phyloP scores from a whole-genome alignment of 805 yeast genomes.

The Lipomyces mesembrius region DNA sequence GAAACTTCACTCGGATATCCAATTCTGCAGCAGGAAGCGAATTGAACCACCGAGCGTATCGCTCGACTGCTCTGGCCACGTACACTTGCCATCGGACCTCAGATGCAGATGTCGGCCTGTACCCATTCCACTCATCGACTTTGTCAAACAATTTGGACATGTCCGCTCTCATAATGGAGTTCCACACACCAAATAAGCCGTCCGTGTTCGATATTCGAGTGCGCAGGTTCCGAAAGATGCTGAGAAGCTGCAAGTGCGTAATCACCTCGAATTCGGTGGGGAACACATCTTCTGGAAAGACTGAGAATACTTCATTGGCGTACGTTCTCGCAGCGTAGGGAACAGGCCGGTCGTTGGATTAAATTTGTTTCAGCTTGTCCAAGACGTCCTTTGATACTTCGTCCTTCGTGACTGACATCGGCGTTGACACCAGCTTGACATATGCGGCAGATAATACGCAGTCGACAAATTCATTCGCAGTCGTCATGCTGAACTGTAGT shows the following conservation, averaged over 20 bases:
- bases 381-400: background rate
- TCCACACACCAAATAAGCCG: slow-evolving; percentile 12
- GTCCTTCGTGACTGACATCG: background rate
- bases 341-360: slow-evolving; percentile 3
- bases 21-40: slow-evolving; percentile 11
- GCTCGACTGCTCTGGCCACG: slow-evolving; percentile 22
- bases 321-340: slow-evolving; percentile 20
- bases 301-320: slow-evolving; percentile 10
- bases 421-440: slow-evolving; percentile 4
- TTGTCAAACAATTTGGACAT: slow-evolving; percentile 12
- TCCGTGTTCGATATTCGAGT: slow-evolving; percentile 4
- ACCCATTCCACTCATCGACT: slow-evolving; percentile 2
- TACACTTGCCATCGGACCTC: slow-evolving; percentile 19
- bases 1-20: background rate
- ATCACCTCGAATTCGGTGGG: slow-evolving; percentile 18
- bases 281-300: slow-evolving; percentile 15
- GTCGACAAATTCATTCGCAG: background rate
- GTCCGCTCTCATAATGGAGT: slow-evolving; percentile 3
- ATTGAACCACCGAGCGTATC: slow-evolving; percentile 20
- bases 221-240: slow-evolving; percentile 10
- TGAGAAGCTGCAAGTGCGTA: slow-evolving; percentile 18
- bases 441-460: background rate
- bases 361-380: background rate
- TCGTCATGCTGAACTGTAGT: background rate
- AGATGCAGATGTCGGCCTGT: background rate